Evolutionary conservation across 1,139 yeast genomes (phyloP).

Genomic region (Saccharomyces hybrid): DNA sequence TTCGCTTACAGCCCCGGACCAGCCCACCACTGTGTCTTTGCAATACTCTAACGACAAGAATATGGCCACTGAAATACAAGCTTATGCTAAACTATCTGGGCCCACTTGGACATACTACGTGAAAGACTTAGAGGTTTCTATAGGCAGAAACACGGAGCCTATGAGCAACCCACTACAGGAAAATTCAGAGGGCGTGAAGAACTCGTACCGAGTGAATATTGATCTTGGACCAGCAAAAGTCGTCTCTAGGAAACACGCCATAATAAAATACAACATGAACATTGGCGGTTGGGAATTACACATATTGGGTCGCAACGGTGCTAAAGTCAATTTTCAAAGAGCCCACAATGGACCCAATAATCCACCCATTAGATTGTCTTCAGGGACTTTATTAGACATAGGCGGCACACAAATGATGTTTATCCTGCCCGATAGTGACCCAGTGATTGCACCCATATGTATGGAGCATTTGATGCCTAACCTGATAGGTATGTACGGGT

Average conservation of each 20-base stretch:
- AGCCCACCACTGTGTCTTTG: conserved; percentile 40
- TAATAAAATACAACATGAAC: conserved; percentile 64
- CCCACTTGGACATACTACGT: conserved; percentile 89
- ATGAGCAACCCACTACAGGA: neutral
- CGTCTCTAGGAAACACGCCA: conserved; percentile 82
- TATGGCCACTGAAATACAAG: conserved; percentile 80
- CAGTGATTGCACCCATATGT: conserved; percentile 49
- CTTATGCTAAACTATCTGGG: conserved; percentile 95
- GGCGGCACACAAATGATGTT: conserved; percentile 99
- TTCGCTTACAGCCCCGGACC: conserved; percentile 39
- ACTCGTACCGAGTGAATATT: conserved; percentile 47
- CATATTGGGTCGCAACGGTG: conserved; percentile 83
- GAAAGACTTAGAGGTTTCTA: conserved; percentile 63
- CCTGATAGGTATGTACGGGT: conserved; percentile 23
- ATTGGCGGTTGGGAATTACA: conserved; percentile 75
- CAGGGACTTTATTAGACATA: conserved; percentile 84
- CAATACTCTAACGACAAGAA: conserved; percentile 61
- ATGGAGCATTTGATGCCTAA: conserved; percentile 36
- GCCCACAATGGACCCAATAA: conserved; percentile 39
- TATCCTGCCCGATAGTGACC: conserved; percentile 86
- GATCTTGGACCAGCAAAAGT: conserved; percentile 95
- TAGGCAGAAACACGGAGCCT: conserved; percentile 79
- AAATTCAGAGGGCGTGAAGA: conserved; percentile 5
- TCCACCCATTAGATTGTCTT: conserved; percentile 50
- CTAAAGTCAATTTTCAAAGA: conserved; percentile 69